These are phyloP conservation scores for Pisolithus thermaeus DNA, from an alignment of 1,284 basidiomycete species.

Conservation along the genomic window DNA sequence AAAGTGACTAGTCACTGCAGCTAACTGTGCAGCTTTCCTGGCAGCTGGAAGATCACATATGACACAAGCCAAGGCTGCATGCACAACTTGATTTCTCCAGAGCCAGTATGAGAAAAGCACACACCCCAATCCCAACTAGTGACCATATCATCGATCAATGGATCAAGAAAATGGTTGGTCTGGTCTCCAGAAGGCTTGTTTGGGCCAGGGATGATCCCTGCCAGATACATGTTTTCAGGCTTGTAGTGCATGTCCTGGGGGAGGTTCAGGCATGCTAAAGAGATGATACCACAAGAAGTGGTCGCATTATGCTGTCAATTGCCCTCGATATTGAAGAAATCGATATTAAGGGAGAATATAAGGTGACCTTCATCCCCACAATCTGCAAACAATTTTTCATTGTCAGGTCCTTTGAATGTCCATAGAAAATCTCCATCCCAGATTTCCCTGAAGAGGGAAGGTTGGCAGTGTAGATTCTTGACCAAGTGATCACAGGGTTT, in stretches of 20 bases:
- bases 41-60: conserved; percentile 33
- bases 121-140: conserved; percentile 25
- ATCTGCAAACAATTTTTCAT: neutral
- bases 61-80: conserved; percentile 16
- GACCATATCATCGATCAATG: conserved; percentile 21
- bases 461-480: neutral
- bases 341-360: conserved; percentile 4
- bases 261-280: conserved; percentile 20
- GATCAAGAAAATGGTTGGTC: conserved; percentile 24
- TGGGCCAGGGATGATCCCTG: conserved; percentile 24
- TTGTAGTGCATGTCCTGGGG: conserved; percentile 21
- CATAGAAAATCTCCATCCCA: conserved; percentile 3
- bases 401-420: neutral
- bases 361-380: neutral
- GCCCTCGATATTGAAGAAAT: conserved; percentile 10
- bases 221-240: conserved; percentile 28
- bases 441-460: neutral
- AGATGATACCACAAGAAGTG: conserved; percentile 4
- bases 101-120: conserved; percentile 17
- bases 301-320: neutral
- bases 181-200: conserved; percentile 15
- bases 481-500: conserved; percentile 11
- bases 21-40: conserved; percentile 18
- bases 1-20: conserved; percentile 8
- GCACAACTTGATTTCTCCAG: conserved; percentile 8